Conservation (phyloP, 805 yeast genomes). For the Yarrowia sp. region DNA sequence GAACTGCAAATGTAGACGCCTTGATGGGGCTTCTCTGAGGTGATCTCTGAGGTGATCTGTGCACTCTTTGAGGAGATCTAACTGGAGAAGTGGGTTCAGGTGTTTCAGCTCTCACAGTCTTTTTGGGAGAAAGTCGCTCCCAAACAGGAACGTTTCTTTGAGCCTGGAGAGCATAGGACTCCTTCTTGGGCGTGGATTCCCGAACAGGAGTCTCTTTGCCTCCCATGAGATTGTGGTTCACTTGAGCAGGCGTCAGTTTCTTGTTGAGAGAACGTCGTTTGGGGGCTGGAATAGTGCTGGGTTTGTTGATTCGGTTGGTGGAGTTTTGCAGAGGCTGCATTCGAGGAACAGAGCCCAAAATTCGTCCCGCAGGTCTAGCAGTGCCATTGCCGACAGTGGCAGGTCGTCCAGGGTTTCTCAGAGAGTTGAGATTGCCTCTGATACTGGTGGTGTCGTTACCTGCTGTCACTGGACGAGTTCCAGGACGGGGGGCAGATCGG, state of each 20-base stretch:
- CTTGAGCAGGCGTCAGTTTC: constrained; percentile 29
- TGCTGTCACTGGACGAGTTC: constrained; percentile 8
- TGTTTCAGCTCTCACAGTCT: background rate
- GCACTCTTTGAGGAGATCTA: background rate
- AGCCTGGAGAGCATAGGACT: background rate
- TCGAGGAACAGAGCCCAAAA: constrained; percentile 17
- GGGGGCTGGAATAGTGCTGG: background rate
- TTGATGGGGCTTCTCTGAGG: background rate
- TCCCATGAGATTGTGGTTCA: constrained; percentile 24
- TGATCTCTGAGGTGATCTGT: background rate
- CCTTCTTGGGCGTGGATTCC: constrained; percentile 6
- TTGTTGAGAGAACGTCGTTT: constrained; percentile 10
- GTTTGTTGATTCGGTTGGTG: constrained; percentile 13
- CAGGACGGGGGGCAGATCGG: constrained; percentile 6
- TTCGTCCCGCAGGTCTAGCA: background rate
- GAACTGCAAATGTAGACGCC: background rate
- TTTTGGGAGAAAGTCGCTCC: constrained; percentile 20
- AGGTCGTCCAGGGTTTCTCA: constrained; percentile 2
- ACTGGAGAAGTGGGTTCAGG: background rate
- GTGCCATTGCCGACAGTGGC: background rate
- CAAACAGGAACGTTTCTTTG: constrained; percentile 11
- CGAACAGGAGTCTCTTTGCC: constrained; percentile 24
- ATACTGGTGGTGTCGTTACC: constrained; percentile 7
- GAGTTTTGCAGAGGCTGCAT: constrained; percentile 28
- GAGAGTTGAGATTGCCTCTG: constrained; percentile 5